Conservation (phyloP, 768 basidiomycete species). For the Exsudoporus frostii region DNA sequence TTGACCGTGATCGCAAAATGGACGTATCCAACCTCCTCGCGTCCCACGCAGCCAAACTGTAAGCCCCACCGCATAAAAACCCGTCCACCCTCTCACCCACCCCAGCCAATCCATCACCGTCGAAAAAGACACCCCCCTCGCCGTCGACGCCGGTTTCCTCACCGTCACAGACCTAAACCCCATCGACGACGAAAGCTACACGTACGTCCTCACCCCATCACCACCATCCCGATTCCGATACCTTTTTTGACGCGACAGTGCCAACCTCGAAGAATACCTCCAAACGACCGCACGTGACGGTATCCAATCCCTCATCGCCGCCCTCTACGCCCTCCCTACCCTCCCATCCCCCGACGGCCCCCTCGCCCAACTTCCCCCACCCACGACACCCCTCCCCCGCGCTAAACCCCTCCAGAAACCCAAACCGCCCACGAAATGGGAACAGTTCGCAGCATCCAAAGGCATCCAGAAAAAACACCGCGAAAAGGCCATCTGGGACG, state of each 20-base stretch:
- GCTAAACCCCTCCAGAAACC: conserved; percentile 92
- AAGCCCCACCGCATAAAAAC: conserved; percentile 25
- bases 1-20: conserved; percentile 1
- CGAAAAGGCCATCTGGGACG: conserved; percentile 89
- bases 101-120: conserved; percentile 65
- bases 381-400: conserved; percentile 76
- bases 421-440: conserved; percentile 95
- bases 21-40: conserved; percentile 52
- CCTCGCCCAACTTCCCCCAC: conserved; percentile 74
- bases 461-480: conserved; percentile 80
- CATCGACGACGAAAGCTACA: conserved; percentile 80
- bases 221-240: neutral
- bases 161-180: conserved; percentile 86
- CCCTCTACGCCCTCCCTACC: conserved; percentile 82
- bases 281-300: conserved; percentile 76
- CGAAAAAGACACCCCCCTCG: conserved; percentile 76
- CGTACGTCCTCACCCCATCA: conserved; percentile 43
- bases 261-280: conserved; percentile 79
- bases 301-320: conserved; percentile 73
- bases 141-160: conserved; percentile 79
- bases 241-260: conserved; percentile 38
- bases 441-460: conserved; percentile 90
- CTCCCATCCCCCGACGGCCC: conserved; percentile 75
- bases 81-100: neutral
- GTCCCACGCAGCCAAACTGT: conserved; percentile 71